These are phyloP conservation scores for Colletotrichum cordylinicola DNA, from an alignment of 2,329 filamentous ascomycete species.

Conservation along the genomic window DNA sequence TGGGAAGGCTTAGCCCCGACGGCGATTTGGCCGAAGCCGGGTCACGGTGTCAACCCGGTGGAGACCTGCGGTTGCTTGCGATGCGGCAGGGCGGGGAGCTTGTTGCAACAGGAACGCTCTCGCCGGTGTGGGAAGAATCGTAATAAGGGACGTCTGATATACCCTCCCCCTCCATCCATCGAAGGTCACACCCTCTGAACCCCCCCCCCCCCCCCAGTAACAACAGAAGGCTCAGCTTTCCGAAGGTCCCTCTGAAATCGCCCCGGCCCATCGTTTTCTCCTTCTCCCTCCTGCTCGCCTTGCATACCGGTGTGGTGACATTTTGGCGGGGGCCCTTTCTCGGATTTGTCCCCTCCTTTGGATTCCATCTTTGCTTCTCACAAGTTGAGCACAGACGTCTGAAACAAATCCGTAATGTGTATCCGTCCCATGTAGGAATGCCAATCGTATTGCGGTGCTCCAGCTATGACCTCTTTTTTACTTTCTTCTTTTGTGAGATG, in stretches of 20 bases:
- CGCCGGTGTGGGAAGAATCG: neutral
- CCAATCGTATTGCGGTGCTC: neutral
- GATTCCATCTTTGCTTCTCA: neutral
- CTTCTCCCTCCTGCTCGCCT: neutral
- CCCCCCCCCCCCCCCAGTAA: no score
- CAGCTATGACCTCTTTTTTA: neutral
- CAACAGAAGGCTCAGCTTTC: neutral
- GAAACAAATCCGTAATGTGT: neutral
- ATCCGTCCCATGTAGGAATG: constrained; percentile 11
- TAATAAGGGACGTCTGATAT: neutral
- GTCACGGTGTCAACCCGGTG: constrained; percentile 6
- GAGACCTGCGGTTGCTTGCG: neutral
- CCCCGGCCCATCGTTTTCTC: neutral
- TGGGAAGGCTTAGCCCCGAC: neutral
- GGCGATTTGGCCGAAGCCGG: neutral
- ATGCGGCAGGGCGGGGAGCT: constrained; percentile 14
- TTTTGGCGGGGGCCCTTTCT: neutral
- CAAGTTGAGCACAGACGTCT: neutral
- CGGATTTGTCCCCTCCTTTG: neutral
- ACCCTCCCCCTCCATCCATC: neutral
- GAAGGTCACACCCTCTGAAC: neutral
- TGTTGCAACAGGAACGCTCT: neutral
- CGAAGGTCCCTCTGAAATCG: neutral
- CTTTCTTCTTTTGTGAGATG: neutral
- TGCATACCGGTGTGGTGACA: constrained; percentile 9